Percentiles rank a stretch among this genome's conserved stretches.
phyloP scores from a whole-genome alignment of 2,329 filamentous ascomycete genomes.

The Alternaria sp. region DNA sequence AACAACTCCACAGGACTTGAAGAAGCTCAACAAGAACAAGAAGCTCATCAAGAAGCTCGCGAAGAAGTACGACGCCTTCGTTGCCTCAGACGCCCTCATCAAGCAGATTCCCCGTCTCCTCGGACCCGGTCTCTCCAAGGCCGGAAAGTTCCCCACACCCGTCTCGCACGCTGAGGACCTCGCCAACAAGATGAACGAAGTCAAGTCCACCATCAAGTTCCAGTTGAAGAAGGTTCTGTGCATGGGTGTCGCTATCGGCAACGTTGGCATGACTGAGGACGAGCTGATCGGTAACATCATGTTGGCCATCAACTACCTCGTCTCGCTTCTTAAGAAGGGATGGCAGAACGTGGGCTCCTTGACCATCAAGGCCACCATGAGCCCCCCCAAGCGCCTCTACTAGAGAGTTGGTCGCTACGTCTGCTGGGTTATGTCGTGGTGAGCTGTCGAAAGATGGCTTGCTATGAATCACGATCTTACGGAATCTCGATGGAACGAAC shows the following conservation, averaged over 20 bases:
- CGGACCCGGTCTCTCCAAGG: constrained; percentile 70
- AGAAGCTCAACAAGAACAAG: constrained; percentile 99
- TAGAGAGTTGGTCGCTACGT: constrained; percentile 59
- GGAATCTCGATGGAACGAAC: constrained; percentile 27
- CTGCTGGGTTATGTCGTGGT: constrained; percentile 21
- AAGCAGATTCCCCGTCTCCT: constrained; percentile 99
- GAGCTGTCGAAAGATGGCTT: constrained; percentile 25
- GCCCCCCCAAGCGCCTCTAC: constrained; percentile 96
- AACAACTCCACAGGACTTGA: constrained; percentile 69
- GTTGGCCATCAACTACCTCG: constrained; percentile 99
- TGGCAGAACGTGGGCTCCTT: constrained; percentile 99
- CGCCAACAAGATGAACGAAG: constrained; percentile 93
- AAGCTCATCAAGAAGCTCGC: constrained; percentile 99
- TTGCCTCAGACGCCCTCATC: constrained; percentile 96
- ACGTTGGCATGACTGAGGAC: constrained; percentile 96
- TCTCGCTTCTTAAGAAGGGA: constrained; percentile 99
- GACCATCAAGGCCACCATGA: constrained; percentile 99
- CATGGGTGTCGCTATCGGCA: constrained; percentile 99
- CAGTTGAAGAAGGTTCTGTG: constrained; percentile 99
- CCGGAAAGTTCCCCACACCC: constrained; percentile 99
- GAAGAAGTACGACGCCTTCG: constrained; percentile 99
- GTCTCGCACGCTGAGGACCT: constrained; percentile 97
- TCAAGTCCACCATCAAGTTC: constrained; percentile 99
- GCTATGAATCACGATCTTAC: constrained; percentile 23
- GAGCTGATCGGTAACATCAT: constrained; percentile 99